Base-by-base conservation (phyloP, 1,139 yeast genomes). In the Yamadazyma triangularis region DNA sequence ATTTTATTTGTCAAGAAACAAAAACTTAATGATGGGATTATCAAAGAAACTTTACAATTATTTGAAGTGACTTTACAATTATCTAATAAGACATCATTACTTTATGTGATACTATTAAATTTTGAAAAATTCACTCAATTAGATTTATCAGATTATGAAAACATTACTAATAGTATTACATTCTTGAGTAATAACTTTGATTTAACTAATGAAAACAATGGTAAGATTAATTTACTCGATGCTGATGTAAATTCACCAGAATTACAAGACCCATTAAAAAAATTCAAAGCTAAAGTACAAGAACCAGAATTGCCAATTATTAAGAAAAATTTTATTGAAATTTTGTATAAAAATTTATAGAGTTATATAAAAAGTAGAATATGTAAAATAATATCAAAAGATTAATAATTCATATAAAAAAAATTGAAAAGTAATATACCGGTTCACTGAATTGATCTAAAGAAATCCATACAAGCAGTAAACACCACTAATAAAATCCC, bases 401-500 rank as follows among this genome's bases (percentile, higher is more conserved):
- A n/a, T n/a, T n/a, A n/a, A n/a, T n/a, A n/a, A n/a, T n/a, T n/a
- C n/a, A n/a, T n/a, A n/a, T n/a, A n/a, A n/a, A n/a, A n/a, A n/a
- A n/a, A n/a, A n/a, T n/a, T n/a, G n/a, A n/a, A n/a, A n/a, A n/a
- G n/a, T n/a, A n/a, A n/a, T n/a, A n/a, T n/a, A n/a, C n/a, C n/a
- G n/a, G n/a, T n/a, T n/a, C 6, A 29, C 24, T 32, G 34, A 24
- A 35, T 27, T 21, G 73, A 66, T 64, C 95, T 76, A 70, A 91
- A 91, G 69, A 88, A 86, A 57, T 89, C 96, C 95, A 89, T 88
- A 48, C 91, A 79, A 23, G 89, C 73, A 30, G 96, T 87, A 70
- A 88, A 91, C 13, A 93, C 98, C 32, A 93, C 97, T 57, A 91
- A 73, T 53, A 93, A 70, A 47, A 93, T 89, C 68, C 98, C 98